Evolutionary conservation across 2,329 filamentous ascomycete genomes (phyloP), one percentile per base, ranked within the genome.

Genomic region (Teratosphaeria pseudoeucalypti): DNA sequence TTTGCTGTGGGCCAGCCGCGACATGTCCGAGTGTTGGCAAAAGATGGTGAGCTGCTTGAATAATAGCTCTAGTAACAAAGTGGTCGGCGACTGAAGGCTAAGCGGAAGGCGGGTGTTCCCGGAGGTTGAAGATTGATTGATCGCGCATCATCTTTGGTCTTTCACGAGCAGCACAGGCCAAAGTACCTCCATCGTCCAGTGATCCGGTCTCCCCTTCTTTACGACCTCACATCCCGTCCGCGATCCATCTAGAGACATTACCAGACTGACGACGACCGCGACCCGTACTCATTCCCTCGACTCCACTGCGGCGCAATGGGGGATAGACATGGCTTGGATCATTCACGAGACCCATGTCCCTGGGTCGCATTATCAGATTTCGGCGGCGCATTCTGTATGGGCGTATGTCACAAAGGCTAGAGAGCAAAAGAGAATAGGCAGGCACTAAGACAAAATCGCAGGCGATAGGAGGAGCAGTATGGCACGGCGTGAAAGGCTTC

Each of bases 351-450:
- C 77, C 94, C 94, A 64, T 97, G 94, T 78, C 94, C 94, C 59
- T 97, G 88, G 87, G 92, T 97, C 72, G 89, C 94, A 66, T 83
- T 97, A 67, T 96, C 92, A 78, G 94, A 99, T 79, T 97, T 97
- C 74, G 94, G 94, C 64, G 94, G 94, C 78, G 94, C 92, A 60
- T 96, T 97, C 72, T 87, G 84, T 73, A 97, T 96, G 92, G 92
- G 92, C 69, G 90, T 94, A 88, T 66, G 89, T 64, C 58, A 54
- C 23, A n/a, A 19, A 49, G 43, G 23, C 23, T 23, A 23, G 23
- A 23, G 23, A 49, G n/a, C 43, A n/a, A 26, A 5, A 34, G 16
- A 34, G 52, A 49, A 14, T n/a, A 27, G 16, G 19, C 16, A 49
- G 12, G 32, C 11, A 34, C 27, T 52, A 47, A 55, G 47, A 34